Evolutionary conservation across 2,329 filamentous ascomycete genomes (phyloP).

Genomic region (Fusarium beomiforme): DNA sequence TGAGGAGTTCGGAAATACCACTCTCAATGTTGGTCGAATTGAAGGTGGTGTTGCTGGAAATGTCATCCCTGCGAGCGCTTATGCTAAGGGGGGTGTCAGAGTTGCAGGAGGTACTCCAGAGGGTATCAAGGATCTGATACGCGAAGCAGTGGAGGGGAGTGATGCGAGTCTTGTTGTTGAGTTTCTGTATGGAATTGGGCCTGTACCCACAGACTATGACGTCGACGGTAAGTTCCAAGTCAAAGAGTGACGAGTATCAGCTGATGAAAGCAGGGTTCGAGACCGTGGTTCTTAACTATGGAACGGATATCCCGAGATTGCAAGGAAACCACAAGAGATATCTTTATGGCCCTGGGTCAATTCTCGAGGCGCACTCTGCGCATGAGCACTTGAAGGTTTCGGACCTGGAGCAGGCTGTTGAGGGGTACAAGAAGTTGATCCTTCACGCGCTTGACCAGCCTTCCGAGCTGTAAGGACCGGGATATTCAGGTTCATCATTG

Average conservation of each 20-base stretch:
- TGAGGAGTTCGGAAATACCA: not conserved
- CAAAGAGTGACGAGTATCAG: too few relatives aligned
- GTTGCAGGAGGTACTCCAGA: not conserved
- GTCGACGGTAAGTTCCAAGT: not conserved
- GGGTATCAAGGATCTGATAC: not conserved
- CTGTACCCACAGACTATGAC: not conserved
- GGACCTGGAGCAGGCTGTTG: not conserved
- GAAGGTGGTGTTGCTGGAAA: not conserved
- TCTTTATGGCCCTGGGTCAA: not conserved
- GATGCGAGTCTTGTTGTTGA: not conserved
- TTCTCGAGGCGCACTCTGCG: conserved; percentile 5
- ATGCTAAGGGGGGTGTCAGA: not conserved
- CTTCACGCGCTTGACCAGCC: not conserved
- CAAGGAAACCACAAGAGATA: not conserved
- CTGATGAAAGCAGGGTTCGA: too few relatives aligned
- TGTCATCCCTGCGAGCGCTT: not conserved
- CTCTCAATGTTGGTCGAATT: not conserved
- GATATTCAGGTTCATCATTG: too few relatives aligned
- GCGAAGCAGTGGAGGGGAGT: not conserved
- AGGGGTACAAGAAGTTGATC: not conserved
- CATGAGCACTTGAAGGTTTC: conserved; percentile 11
- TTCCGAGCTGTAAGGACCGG: not conserved
- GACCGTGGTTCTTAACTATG: not conserved
- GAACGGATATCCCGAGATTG: not conserved
- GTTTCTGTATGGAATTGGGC: not conserved